phyloP scores from a whole-genome alignment of 1,139 yeast species.

The Candida sp. region DNA sequence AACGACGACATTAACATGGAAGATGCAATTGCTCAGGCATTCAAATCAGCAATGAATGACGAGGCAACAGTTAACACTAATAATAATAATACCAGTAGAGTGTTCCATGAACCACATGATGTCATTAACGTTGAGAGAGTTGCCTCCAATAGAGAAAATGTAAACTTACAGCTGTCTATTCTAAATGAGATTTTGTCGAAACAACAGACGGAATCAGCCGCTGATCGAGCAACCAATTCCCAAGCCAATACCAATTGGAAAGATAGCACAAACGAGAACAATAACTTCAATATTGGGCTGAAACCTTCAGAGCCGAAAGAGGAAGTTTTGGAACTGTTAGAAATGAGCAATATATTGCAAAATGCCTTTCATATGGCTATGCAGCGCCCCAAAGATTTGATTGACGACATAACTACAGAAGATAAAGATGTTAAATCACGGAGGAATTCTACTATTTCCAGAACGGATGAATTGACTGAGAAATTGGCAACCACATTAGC shows the following conservation, averaged over 20 bases:
- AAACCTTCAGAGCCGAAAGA: slow-evolving; percentile 24
- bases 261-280: not conserved
- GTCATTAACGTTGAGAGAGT: not conserved
- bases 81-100: not conserved
- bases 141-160: not conserved
- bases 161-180: not conserved
- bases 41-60: slow-evolving; percentile 22
- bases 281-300: not conserved
- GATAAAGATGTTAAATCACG: slow-evolving; percentile 6
- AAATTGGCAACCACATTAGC: slow-evolving; percentile 8
- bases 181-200: not conserved
- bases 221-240: not conserved
- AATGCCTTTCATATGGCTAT: slow-evolving; percentile 73
- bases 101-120: not conserved
- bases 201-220: not conserved
- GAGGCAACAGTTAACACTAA: not conserved
- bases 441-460: slow-evolving; percentile 2
- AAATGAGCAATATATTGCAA: slow-evolving; percentile 66
- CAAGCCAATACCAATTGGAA: not conserved
- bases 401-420: slow-evolving; percentile 46
- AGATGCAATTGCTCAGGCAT: slow-evolving; percentile 32
- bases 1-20: slow-evolving; percentile 21
- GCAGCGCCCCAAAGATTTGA: slow-evolving; percentile 57
- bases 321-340: slow-evolving; percentile 48
- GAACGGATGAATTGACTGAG: slow-evolving; percentile 1